Percentiles rank a stretch among this genome's conserved stretches.
Evolutionary conservation across 352 stramenopile species (phyloP).

Genomic region (Phytophthora meadii): DNA sequence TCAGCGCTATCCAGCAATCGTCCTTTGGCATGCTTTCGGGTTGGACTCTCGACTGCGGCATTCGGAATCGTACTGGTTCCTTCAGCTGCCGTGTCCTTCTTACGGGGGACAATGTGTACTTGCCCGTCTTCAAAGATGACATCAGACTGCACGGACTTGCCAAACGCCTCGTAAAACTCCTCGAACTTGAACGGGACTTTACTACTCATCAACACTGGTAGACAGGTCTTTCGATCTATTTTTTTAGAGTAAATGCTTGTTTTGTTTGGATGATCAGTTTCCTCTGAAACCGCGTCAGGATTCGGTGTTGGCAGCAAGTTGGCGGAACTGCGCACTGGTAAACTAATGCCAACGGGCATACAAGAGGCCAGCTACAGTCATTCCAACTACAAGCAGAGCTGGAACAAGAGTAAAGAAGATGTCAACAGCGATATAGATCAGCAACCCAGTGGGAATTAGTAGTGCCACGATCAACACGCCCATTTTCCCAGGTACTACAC

Average conservation of each 20-base stretch:
- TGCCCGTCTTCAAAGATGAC: slow-evolving; percentile 47
- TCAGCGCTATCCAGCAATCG: slow-evolving; percentile 37
- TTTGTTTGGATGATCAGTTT: slow-evolving; percentile 6
- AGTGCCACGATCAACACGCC: slow-evolving; percentile 36
- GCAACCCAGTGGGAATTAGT: slow-evolving; percentile 42
- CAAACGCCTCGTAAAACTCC: slow-evolving; percentile 72
- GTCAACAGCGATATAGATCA: slow-evolving; percentile 56
- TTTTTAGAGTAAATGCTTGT: slow-evolving; percentile 9
- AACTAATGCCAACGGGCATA: slow-evolving; percentile 59
- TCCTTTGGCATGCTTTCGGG: slow-evolving; percentile 29
- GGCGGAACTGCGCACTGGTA: slow-evolving; percentile 49
- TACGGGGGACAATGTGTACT: slow-evolving; percentile 44
- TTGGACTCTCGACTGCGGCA: not conserved
- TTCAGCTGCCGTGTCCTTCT: slow-evolving; percentile 4
- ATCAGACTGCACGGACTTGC: slow-evolving; percentile 59
- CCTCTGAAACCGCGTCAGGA: slow-evolving; percentile 13
- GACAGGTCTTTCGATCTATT: slow-evolving; percentile 34
- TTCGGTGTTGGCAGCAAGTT: slow-evolving; percentile 34
- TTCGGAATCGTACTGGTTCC: slow-evolving; percentile 1
- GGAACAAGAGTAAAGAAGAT: slow-evolving; percentile 54
- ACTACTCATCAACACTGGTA: slow-evolving; percentile 2
- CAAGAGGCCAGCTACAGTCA: slow-evolving; percentile 43
- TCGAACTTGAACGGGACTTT: slow-evolving; percentile 56
- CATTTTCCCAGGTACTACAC: slow-evolving; percentile 45
- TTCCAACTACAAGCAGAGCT: slow-evolving; percentile 44